phyloP scores from a whole-genome alignment of 371 early-diverging fungal species.

The Entomophthora muscae region DNA sequence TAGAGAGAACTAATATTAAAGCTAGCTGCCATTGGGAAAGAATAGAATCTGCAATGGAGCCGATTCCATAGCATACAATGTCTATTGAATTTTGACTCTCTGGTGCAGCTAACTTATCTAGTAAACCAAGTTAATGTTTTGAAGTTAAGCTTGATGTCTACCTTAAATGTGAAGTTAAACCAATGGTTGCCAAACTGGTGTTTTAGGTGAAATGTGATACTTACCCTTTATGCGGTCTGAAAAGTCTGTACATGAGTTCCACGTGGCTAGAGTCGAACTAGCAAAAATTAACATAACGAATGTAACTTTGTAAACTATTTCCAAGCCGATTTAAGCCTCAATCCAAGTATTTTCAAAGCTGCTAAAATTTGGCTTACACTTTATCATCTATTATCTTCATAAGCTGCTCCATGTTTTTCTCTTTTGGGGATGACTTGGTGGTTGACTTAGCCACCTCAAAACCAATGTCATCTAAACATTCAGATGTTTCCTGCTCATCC shows the following conservation, averaged over 20 bases:
- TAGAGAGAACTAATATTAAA: not conserved
- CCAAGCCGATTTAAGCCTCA: too few species aligned
- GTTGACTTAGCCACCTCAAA: not conserved
- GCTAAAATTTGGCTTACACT: not conserved
- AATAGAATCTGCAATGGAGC: not conserved
- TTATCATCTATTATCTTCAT: not conserved
- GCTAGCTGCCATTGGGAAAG: slow-evolving; percentile 7
- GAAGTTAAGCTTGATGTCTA: not conserved
- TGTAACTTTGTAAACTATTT: not conserved
- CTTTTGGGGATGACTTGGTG: not conserved
- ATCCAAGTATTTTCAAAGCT: too few species aligned
- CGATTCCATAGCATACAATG: slow-evolving; percentile 7
- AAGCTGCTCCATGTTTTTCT: not conserved
- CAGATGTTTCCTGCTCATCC: not conserved
- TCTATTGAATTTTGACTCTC: not conserved
- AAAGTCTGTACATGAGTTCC: not conserved
- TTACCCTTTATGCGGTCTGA: not conserved
- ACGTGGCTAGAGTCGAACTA: not conserved
- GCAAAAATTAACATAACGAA: not conserved
- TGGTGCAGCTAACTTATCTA: not conserved
- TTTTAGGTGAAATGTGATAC: not conserved
- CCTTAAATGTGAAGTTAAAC: not conserved
- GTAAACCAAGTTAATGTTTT: not conserved
- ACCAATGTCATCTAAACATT: not conserved
- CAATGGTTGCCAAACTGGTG: not conserved